Evolutionary conservation across 2,329 filamentous ascomycete species (phyloP).

Genomic region (Canariomyces notabilis): DNA sequence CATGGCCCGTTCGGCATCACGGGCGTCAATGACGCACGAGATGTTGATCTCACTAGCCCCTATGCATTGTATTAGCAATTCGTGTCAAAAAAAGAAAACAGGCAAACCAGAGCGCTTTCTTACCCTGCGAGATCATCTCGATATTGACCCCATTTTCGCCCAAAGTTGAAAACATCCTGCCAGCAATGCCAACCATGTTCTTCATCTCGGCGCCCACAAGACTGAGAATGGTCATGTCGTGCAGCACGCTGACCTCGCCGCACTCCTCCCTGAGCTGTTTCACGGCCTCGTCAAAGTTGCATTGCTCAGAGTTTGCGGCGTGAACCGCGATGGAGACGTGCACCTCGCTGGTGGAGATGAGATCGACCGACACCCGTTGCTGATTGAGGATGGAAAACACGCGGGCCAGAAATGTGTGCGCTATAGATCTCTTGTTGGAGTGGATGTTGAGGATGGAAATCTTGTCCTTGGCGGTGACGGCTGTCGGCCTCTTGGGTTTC

Average conservation of each 20-base stretch:
- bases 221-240: conserved; percentile 92
- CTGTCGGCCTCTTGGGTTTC: conserved; percentile 71
- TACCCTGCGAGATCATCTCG: conserved; percentile 99
- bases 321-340: conserved; percentile 97
- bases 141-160: conserved; percentile 94
- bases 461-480: conserved; percentile 95
- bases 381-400: conserved; percentile 90
- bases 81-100: neutral
- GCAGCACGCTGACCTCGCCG: conserved; percentile 84
- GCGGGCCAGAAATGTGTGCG: conserved; percentile 90
- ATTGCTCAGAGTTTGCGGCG: conserved; percentile 60
- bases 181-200: conserved; percentile 92
- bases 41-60: conserved; percentile 99
- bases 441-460: conserved; percentile 98
- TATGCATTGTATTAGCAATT: conserved; percentile 34
- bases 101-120: conserved; percentile 24
- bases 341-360: conserved; percentile 94
- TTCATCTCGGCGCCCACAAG: conserved; percentile 95
- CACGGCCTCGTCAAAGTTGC: conserved; percentile 62
- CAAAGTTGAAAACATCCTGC: conserved; percentile 89
- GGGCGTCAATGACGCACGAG: conserved; percentile 90
- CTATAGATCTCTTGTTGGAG: conserved; percentile 93
- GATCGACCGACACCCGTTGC: conserved; percentile 83
- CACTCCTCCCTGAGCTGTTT: conserved; percentile 66
- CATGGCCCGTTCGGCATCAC: conserved; percentile 86